A percentile compares a stretch with the other conserved stretches of the same genome.
Conservation (phyloP, 331 rosid species). For the Erythrophleum ivorense region DNA sequence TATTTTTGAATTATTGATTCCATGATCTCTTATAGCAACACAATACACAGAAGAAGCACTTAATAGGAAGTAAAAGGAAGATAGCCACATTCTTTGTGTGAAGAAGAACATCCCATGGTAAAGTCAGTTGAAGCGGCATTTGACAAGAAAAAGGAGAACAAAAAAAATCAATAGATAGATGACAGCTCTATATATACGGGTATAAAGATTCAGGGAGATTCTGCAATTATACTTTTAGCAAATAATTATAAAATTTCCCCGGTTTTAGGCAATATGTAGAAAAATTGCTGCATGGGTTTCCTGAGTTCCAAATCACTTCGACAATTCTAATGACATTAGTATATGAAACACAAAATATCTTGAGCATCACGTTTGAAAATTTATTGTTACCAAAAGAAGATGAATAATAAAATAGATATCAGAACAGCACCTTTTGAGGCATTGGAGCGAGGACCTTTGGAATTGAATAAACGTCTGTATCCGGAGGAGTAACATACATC, state of each 20-base stretch:
- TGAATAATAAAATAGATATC: background rate
- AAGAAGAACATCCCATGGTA: background rate
- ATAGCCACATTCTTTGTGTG: background rate
- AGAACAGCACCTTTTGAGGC: slow-evolving; percentile 77
- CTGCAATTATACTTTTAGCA: background rate
- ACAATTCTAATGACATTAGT: background rate
- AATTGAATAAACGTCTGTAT: slow-evolving; percentile 88
- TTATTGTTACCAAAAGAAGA: background rate
- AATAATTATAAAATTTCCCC: background rate
- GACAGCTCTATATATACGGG: background rate
- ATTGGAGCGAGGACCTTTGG: slow-evolving; percentile 95
- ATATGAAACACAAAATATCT: background rate
- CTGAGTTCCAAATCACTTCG: background rate
- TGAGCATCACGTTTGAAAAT: slow-evolving; percentile 7
- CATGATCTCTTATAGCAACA: slow-evolving; percentile 13
- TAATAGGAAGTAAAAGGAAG: background rate
- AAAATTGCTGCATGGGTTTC: background rate
- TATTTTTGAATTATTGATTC: background rate
- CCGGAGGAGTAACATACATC: slow-evolving; percentile 99
- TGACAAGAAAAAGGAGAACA: background rate
- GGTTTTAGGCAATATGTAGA: background rate
- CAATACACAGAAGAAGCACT: background rate
- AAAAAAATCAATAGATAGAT: background rate
- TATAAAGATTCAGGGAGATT: background rate
- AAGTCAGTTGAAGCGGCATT: slow-evolving; percentile 2